Base-by-base conservation (phyloP, 1,139 yeast genomes). In the Ashbya aceris region DNA sequence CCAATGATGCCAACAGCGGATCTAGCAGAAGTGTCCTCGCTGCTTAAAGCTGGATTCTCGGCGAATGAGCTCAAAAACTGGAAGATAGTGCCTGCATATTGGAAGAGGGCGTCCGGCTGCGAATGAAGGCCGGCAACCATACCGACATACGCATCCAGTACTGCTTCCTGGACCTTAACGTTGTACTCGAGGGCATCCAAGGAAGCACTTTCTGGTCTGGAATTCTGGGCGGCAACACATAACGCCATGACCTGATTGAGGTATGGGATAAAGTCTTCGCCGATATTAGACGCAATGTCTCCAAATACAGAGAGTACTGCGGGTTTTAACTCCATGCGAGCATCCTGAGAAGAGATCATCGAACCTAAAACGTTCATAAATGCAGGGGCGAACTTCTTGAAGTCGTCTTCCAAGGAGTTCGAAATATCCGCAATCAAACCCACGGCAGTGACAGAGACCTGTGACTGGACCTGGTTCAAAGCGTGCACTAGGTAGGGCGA, bases 401-500 rank as follows among this genome's bases (percentile, higher is more conserved):
- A 77, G 35, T 72, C 73, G 30, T 71, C 73, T 28, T 95, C 95
- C 42, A 93, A 71, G 1, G 96, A 83, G 58, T 87, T 95, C n/a
- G 95, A 77, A 53, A 91, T 81, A 65, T 91, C 98, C n/a, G 96
- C 96, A 46, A 91, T 89, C 45, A 93, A 74, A 4, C 98, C 97
- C 46, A 91, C 86, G 2, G 97, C 95, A 10, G 95, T 84, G 49
- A 74, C 76, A 54, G 95, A 80, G 17, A 87, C 79, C 35, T 89
- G 84, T 7, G 87, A 77, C 39, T 86, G 95, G 8, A 84, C 78
- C 62, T 86, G 89, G 54, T 77, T 76, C 50, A 91, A 71, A 0
- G 95, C 95, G 48, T 73, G 72, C 14, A 79, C 77, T 61, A 91
- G 71, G 61, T 71, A 87, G 42, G 97, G 97, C 49, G 84, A 70